Base-by-base conservation (phyloP, 2,329 filamentous ascomycete species). In the Reticulascus tulasneorum region DNA sequence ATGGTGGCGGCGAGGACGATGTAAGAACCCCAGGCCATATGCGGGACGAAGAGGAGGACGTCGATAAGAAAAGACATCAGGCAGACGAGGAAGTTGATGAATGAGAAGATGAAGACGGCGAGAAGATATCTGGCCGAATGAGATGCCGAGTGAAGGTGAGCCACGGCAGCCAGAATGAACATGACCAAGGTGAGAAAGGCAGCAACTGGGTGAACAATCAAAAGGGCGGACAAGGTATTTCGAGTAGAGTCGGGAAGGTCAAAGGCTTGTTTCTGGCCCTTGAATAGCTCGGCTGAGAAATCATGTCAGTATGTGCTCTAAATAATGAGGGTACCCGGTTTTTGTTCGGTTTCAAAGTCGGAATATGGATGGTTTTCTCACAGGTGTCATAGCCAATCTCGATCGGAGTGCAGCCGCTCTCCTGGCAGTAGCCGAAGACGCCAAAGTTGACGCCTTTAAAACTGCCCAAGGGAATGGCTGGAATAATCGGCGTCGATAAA, bases 1-100 rank as follows among this genome's bases (percentile, higher is more conserved):
- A 96, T 84, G 17, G 90, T 94, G 18, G 91, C 87, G 9, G 81
- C 91, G 32, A 97, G 73, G 12, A 96, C 90, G 48, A 97, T 79
- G 73, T 91, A 98, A 41, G 90, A 89, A 46, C 90, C 93, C 88
- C 90, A 97, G 55, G 82, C 79, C 66, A 96, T 68, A 61, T 97
- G 90, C 30, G 93, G 93, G 12, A 96, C 86, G 56, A 98, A 98
- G 16, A 98, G 73, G 22, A 98, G 70, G 18, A 97, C 86, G 61
- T 98, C 93, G 52, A 97, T 82, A 18, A 98, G 69, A 64, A 97
- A 97, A 17, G 90, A 86, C 38, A 95, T 73, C 2, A 96, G 73
- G 29, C 86, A 83, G 47, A 93, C 75, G 20, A 97, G 67, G 29
- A 97, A 80, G 8, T 89, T 89, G 32, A 94, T 75, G 44, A 97